A percentile compares a stretch with the other conserved stretches of the same genome.
phyloP scores from a whole-genome alignment of 2,329 filamentous ascomycete species.

The Nemania bipapillata region DNA sequence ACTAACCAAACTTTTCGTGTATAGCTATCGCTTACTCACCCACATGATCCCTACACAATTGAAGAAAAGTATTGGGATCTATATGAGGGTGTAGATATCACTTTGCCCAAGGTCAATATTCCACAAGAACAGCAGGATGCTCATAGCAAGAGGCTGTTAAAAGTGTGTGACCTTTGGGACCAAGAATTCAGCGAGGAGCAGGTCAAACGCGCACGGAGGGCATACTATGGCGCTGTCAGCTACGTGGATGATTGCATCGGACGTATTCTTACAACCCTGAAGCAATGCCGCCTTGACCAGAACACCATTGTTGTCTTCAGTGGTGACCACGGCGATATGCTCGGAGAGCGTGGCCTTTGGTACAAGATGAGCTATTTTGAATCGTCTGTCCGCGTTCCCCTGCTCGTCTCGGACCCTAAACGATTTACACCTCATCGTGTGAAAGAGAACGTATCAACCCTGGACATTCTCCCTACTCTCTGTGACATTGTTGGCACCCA shows the following conservation, averaged over 20 bases:
- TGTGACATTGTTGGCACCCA: conserved; percentile 82
- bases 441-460: conserved; percentile 84
- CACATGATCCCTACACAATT: conserved; percentile 95
- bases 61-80: conserved; percentile 92
- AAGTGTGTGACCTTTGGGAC: conserved; percentile 87
- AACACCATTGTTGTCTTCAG: conserved; percentile 93
- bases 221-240: conserved; percentile 92
- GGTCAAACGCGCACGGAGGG: conserved; percentile 83
- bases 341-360: conserved; percentile 91
- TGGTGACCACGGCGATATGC: conserved; percentile 95
- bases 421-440: conserved; percentile 80
- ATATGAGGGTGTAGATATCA: conserved; percentile 89
- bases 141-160: conserved; percentile 86
- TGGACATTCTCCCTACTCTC: conserved; percentile 89
- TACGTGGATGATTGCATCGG: conserved; percentile 95
- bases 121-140: conserved; percentile 83
- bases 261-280: conserved; percentile 78
- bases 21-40: conserved; percentile 86
- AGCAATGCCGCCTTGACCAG: conserved; percentile 81
- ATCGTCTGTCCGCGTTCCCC: conserved; percentile 86
- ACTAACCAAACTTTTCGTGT: conserved; percentile 21
- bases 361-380: conserved; percentile 96
- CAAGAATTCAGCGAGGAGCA: conserved; percentile 85
- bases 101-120: conserved; percentile 80
- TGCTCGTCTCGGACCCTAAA: conserved; percentile 83